Evolutionary conservation across 208 protist genomes (phyloP).

Genomic region (Trypanosoma melophagium): DNA sequence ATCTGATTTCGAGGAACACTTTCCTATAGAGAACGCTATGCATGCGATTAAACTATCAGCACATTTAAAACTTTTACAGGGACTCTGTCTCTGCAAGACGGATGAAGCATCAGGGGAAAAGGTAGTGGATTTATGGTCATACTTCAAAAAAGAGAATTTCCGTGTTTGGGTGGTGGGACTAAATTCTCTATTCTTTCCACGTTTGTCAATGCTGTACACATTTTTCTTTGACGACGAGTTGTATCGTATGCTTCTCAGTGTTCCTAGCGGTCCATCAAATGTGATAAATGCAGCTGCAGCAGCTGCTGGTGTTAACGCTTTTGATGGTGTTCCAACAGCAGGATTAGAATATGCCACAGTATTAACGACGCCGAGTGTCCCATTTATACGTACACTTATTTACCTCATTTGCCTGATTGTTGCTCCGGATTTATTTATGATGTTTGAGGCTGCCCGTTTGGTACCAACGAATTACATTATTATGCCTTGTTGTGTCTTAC

Average conservation of each 20-base stretch:
- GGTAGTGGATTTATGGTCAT: constrained; percentile 39
- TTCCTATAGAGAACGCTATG: constrained; percentile 50
- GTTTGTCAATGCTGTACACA: constrained; percentile 36
- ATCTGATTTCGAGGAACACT: constrained; percentile 54
- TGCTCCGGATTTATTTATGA: constrained; percentile 51
- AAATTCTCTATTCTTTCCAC: constrained; percentile 46
- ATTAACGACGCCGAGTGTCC: constrained; percentile 3
- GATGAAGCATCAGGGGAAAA: constrained; percentile 1
- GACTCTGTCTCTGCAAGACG: constrained; percentile 31
- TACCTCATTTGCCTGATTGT: constrained; percentile 42
- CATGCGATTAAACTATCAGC: constrained; percentile 56
- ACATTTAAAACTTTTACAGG: constrained; percentile 44
- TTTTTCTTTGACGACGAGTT: constrained; percentile 45
- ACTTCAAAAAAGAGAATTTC: constrained; percentile 38
- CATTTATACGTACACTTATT: constrained; percentile 17
- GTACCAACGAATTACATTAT: constrained; percentile 44
- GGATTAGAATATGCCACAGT: not conserved
- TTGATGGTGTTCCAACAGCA: too few relatives aligned
- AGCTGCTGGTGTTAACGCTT: too few relatives aligned
- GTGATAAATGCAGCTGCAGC: constrained; percentile 11
- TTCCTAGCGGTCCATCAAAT: constrained; percentile 4
- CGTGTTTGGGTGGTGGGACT: constrained; percentile 43
- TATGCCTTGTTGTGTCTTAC: constrained; percentile 39
- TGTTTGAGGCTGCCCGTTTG: constrained; percentile 28
- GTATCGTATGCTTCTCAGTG: constrained; percentile 30